Evolutionary conservation across 495 filamentous ascomycete genomes (phyloP).

Genomic region (Bryoglossum gracile): DNA sequence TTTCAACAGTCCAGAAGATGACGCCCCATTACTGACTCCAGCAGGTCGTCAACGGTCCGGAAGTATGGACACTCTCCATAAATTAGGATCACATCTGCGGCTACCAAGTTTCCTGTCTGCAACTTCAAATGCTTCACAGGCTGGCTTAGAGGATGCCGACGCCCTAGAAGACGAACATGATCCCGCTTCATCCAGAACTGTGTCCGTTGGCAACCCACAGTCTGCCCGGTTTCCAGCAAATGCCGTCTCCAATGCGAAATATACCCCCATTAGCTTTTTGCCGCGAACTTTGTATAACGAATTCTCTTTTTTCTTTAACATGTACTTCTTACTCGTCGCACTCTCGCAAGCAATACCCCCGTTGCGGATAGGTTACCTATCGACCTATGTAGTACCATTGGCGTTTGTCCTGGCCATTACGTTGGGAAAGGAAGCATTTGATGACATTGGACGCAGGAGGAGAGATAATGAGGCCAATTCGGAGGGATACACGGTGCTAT

Average conservation of each 20-base stretch:
- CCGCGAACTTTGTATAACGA: conserved; percentile 95
- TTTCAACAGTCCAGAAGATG: conserved; percentile 45
- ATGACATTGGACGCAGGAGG: conserved; percentile 79
- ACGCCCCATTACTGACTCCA: conserved; percentile 52
- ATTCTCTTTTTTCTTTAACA: conserved; percentile 99
- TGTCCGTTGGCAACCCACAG: conserved; percentile 44
- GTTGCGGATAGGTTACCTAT: conserved; percentile 86
- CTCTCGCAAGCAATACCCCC: conserved; percentile 86
- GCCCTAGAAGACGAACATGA: conserved; percentile 42
- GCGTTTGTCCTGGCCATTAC: conserved; percentile 89
- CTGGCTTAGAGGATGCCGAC: conserved; percentile 27
- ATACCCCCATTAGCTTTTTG: conserved; percentile 91
- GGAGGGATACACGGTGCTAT: conserved; percentile 77
- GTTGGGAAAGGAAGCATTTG: conserved; percentile 89
- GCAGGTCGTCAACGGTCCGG: conserved; percentile 20
- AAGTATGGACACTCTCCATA: conserved; percentile 31
- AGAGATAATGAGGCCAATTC: conserved; percentile 93
- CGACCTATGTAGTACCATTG: conserved; percentile 88
- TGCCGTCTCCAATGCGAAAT: conserved; percentile 93
- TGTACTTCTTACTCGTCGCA: conserved; percentile 95
- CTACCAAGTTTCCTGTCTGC: conserved; percentile 47
- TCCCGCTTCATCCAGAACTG: conserved; percentile 42
- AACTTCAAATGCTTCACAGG: conserved; percentile 19
- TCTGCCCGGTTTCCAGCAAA: conserved; percentile 67
- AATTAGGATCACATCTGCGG: conserved; percentile 35